phyloP scores from a whole-genome alignment of 2,329 filamentous ascomycete species.

The Cordyceps javanica region DNA sequence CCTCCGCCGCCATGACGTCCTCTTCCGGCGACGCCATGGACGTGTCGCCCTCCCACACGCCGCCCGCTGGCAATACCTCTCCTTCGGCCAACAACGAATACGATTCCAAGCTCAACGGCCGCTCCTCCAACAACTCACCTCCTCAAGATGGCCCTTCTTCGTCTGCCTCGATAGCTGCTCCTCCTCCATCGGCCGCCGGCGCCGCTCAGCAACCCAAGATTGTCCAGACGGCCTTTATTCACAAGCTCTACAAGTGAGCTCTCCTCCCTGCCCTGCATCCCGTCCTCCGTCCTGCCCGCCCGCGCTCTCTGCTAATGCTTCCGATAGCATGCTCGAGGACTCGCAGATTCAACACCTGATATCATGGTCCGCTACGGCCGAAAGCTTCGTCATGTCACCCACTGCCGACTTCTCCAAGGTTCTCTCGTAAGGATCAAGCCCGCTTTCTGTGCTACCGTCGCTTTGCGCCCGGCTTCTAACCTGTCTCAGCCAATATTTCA shows the following conservation, averaged over 20 bases:
- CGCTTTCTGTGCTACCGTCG: conserved; percentile 15
- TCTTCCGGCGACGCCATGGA: conserved; percentile 57
- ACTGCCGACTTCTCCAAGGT: conserved; percentile 98
- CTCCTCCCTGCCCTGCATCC: no score
- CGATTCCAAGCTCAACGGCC: conserved; percentile 30
- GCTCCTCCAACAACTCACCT: conserved; percentile 31
- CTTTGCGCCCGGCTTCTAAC: background rate
- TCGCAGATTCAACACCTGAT: conserved; percentile 89
- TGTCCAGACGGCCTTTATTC: conserved; percentile 96
- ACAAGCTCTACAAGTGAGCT: conserved; percentile 96
- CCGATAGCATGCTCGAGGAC: conserved; percentile 87
- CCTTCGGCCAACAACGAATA: conserved; percentile 39
- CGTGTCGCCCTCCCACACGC: conserved; percentile 28
- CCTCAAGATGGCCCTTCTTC: conserved; percentile 32
- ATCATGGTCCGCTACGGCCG: conserved; percentile 87
- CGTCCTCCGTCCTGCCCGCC: background rate
- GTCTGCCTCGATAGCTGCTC: conserved; percentile 43
- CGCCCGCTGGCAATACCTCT: conserved; percentile 43
- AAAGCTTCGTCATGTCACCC: conserved; percentile 98
- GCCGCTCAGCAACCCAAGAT: conserved; percentile 92
- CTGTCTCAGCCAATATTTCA: conserved; percentile 83
- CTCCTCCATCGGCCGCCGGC: conserved; percentile 54
- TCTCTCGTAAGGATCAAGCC: conserved; percentile 64
- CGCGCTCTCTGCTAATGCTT: conserved; percentile 20
- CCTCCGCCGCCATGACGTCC: conserved; percentile 53